Evolutionary conservation across 108 stramenopile species (phyloP), one percentile per base, ranked within the genome.

Genomic region (Discostella pseudostelligera): DNA sequence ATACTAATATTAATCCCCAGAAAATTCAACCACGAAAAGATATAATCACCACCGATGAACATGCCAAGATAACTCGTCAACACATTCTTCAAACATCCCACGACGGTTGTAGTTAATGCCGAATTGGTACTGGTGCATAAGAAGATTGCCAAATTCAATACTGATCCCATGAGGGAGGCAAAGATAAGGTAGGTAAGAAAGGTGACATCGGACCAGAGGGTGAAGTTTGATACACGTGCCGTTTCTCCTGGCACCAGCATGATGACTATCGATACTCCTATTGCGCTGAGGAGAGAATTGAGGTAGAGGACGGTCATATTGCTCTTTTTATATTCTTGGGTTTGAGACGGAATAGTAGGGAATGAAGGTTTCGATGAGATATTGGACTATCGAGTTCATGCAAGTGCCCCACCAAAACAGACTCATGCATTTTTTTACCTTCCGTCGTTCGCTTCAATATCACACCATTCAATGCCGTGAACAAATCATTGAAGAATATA

Each of bases 121-220:
- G 81, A 80, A 72, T 87, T 87, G 42, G 72, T 69, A 20, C 66
- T 64, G n/a, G 86, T 87, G 59, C 86, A 87, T 36, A 84, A 25
- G 67, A 86, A 84, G 14, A 87, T 87, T 20, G 86, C 85, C 76
- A 86, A 74, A 36, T 87, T 81, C 39, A 87, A 63, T 14, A 87
- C 83, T 13, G 63, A 62, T 24, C 86, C 85, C 62, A 81, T 59
- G 36, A 67, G 48, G 24, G 55, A 46, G 8, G 81, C 69, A 46
- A 74, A 70, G 0, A 69, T 59, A 7, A 78, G 59, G 39, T 69
- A 62, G 37, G 61, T 47, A 21, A 74, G 10, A 29, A 81, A 76
- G 44, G 62, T 51, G 14, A 59, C 24, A 50, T 81, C 69, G 39
- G 44, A 24, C 67, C 62, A 48, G 11, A 75, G 39, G 3, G 17